Evolutionary conservation across 306 rosid species (phyloP), one percentile per base, ranked within the genome.

Genomic region (Senna tora): DNA sequence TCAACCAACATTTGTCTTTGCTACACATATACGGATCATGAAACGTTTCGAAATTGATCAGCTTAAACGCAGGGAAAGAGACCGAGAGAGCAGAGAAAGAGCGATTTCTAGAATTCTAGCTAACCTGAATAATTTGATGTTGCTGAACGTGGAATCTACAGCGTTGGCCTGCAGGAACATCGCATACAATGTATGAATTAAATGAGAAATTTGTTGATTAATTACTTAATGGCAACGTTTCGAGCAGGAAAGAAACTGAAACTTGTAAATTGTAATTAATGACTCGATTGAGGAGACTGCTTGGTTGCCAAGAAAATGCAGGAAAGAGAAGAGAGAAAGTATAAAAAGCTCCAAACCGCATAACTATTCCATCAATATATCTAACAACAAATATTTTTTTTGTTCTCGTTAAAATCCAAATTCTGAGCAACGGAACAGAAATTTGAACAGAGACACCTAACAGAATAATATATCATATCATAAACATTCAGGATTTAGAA

Each of bases 141-240:
- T 65, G 45, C 22, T 61, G 45, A 54, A 61, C 50, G 81, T 72
- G 60, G 92, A 81, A 43, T 69, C 73, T 67, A 67, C 85, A 43
- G 85, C 83, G 86, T 84, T 88, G 79, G 71, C 78, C 87, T 85
- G 86, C 81, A 64, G 64, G 38, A n/a, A n/a, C n/a, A 73, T 66
- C 55, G 51, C 67, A 66, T 82, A 62, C 74, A 71, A 64, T 74
- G 53, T 68, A 52, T 71, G 28, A 74, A 80, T 69, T 60, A 36
- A 36, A 50, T 25, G 10, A 54, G 42, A 52, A 69, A 62, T 79
- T 21, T 11, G 51, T 28, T 21, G 53, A 28, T 72, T 62, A 32
- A 53, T 34, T 59, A 4, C 11, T 33, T 41, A 16, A 17, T 49
- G 13, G 16, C 33, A 11, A 39, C 42, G 72, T 55, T 75, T 71